Base-by-base conservation (phyloP, 140 eudicot species). In the Cichorium intybus region DNA sequence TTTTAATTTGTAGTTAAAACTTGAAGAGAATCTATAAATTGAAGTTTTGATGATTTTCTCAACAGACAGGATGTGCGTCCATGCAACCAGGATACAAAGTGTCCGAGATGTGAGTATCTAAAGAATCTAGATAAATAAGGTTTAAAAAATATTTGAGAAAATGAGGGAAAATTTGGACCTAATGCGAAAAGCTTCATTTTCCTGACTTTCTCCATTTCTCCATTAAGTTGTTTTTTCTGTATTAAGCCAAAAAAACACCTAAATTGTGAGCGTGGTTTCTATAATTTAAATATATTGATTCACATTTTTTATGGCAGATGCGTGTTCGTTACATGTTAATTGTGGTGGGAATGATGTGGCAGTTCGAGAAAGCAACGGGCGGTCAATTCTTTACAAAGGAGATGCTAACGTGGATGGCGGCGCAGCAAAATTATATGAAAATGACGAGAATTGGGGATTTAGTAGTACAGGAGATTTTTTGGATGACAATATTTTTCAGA, bases 381-480 rank as follows among this genome's bases (percentile, higher is more conserved):
- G 78, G 7, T 43, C 49, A 7, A 75, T 86, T 48, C 3, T 48
- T 22, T 89, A 83, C 47, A 85, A 89, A 81, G 97, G 97, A 65
- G 97, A 89, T 72, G 81, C 71, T 1, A 64, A 43, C 24, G 84
- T 79, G 56, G 78, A 71, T 1, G 88, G 84, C 23, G 91, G 82
- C 60, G 51, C 79, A 21, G 85, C 88, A 16, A 74, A 64, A 74
- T 79, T 80, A 46, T 78, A 69, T 53, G 61, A 21, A 28, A 63
- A 71, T 64, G 55, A 68, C 41, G 76, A 31, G 24, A 45, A 72
- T 71, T 89, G 97, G 97, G 97, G 97, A 54, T 76, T 89, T 69
- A 83, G 88, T 73, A 82, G 91, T 79, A 85, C 85, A 0, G 91
- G 97, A n/a, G 97, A 86, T 68, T 89, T 77, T 74, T 47, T 89